Base-by-base conservation (phyloP, 1,284 basidiomycete genomes). In the Irpex rosettiformis region DNA sequence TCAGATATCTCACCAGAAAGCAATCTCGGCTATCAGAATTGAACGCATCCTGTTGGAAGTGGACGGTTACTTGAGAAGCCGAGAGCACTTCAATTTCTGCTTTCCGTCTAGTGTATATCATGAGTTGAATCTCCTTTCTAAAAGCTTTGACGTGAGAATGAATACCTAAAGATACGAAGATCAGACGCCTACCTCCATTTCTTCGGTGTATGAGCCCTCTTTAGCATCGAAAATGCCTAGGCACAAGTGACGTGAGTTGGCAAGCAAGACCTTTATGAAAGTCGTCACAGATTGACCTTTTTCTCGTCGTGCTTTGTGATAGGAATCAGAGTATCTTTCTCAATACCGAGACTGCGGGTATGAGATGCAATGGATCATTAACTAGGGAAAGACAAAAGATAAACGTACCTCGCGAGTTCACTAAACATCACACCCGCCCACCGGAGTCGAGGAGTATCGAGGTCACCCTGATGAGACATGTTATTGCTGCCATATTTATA, bases 71-170 rank as follows among this genome's bases (percentile, higher is more conserved):
- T 1, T 51, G 42, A 61, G 57, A 53, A 40, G 65, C 69, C 13
- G 77, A 71, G 54, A 96, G 70, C 47, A 93, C 79, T 71, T 96
- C 91, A 59, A 94, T 94, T 73, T 96, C 94, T 1, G 94, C 94
- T 72, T 97, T 97, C 54, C 86, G 83, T 40, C 89, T 82, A 4
- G 77, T 79, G 69, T 90, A 85, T 28, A 96, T 72, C 83, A 96
- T 93, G 63, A 83, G 77, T 68, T 79, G 80, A 3, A 96, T 82
- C 67, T 95, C 93, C 59, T 82, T 85, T 69, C 93, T 93, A 63
- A 49, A 42, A 30, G n/a, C n/a, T n/a, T n/a, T n/a, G n/a, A n/a
- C n/a, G n/a, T n/a, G n/a, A n/a, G n/a, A n/a, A n/a, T n/a, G n/a
- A n/a, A n/a, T n/a, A 29, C 13, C 27, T 65, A 52, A 16, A 8